Evolutionary conservation across 768 basidiomycete species (phyloP).

Genomic region (Dioszegia aurantiaca): DNA sequence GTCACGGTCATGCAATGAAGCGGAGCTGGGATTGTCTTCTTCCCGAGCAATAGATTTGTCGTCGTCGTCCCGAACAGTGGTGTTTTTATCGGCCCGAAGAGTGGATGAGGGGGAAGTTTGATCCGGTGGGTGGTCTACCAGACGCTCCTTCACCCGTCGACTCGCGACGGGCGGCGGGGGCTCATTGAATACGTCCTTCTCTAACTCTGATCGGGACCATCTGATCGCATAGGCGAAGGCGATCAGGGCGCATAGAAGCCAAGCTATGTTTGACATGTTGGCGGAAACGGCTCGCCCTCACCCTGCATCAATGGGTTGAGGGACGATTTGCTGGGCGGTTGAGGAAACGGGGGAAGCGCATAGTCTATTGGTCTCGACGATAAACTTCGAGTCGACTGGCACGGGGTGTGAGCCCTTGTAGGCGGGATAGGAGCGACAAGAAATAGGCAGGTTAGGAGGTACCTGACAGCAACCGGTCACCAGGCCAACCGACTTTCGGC

Average conservation of each 20-base stretch:
- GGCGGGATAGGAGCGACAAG: too few species aligned
- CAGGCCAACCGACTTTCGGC: too few species aligned
- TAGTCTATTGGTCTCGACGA: neutral
- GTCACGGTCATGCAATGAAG: slow-evolving; percentile 1
- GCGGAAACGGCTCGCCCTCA: neutral
- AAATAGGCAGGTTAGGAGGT: too few species aligned
- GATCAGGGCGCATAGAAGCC: neutral
- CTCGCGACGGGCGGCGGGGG: neutral
- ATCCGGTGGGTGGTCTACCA: too few species aligned
- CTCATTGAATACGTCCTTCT: neutral
- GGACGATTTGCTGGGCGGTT: neutral
- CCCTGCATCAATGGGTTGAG: neutral
- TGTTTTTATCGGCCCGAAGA: too few species aligned
- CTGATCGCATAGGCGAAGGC: neutral
- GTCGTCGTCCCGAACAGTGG: too few species aligned
- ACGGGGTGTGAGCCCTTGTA: too few species aligned
- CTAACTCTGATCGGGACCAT: neutral
- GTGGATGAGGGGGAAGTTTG: too few species aligned
- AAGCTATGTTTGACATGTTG: too few species aligned
- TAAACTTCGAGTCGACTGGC: slow-evolving; percentile 2
- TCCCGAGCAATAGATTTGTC: too few species aligned
- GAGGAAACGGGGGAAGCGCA: neutral
- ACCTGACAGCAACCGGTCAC: too few species aligned
- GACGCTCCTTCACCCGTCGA: neutral
- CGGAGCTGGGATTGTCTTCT: neutral